Conservation (phyloP, 768 basidiomycete species). For the Pholiota molesta region DNA sequence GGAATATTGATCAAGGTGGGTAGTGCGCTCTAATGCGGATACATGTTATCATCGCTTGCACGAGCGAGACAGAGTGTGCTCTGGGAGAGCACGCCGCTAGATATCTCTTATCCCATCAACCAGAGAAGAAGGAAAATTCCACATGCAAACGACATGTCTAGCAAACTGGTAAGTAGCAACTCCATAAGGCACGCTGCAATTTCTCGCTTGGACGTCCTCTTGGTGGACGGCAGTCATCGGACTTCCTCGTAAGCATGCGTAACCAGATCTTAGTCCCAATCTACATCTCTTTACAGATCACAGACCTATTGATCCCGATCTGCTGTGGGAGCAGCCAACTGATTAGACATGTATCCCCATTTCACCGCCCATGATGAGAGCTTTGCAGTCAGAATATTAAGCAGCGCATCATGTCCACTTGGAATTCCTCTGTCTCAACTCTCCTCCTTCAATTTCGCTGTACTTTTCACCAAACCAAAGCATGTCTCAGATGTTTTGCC, state of each 20-base stretch:
- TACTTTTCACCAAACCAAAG: conserved; percentile 16
- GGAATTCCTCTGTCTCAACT: conserved; percentile 23
- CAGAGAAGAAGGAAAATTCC: conserved; percentile 17
- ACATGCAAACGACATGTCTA: conserved; percentile 23
- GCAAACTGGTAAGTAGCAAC: conserved; percentile 23
- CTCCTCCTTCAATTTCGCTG: conserved; percentile 24
- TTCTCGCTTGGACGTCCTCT: conserved; percentile 8
- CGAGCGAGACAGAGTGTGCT: conserved; percentile 8
- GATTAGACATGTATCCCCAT: conserved; percentile 32
- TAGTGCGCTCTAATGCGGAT: not conserved
- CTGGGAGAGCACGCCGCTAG: conserved; percentile 13
- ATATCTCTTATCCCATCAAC: conserved; percentile 14
- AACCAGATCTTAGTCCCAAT: conserved; percentile 27
- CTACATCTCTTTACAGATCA: conserved; percentile 20
- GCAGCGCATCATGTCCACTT: conserved; percentile 30
- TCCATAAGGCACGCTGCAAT: conserved; percentile 30
- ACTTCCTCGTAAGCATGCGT: conserved; percentile 33
- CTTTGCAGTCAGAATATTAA: conserved; percentile 28
- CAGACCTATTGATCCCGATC: conserved; percentile 36
- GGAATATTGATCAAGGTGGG: not conserved
- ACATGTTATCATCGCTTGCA: conserved; percentile 3
- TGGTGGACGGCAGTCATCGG: conserved; percentile 30
- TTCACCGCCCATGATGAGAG: conserved; percentile 19
- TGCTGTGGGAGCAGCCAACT: conserved; percentile 28
- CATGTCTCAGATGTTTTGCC: conserved; percentile 37